Conservation (phyloP, 2,329 filamentous ascomycete genomes). For the Fusarium denticulatum region DNA sequence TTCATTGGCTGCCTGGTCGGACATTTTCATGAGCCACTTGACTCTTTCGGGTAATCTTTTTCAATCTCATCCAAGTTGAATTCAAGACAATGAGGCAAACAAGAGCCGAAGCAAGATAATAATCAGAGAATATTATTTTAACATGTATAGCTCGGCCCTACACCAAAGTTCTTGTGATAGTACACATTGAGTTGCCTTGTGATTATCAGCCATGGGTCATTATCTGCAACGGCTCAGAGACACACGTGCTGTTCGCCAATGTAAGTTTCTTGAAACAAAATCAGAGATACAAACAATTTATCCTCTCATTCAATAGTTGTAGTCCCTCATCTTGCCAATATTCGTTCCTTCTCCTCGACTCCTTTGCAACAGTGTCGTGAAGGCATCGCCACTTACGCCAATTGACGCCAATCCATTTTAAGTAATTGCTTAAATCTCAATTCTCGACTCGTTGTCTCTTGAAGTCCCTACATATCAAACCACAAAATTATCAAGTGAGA, state of each 20-base stretch:
- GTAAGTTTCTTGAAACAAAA: neutral
- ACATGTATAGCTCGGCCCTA: no score
- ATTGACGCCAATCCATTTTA: neutral
- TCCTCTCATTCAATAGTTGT: no score
- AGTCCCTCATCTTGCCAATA: neutral
- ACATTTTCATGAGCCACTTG: neutral
- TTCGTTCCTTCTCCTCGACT: no score
- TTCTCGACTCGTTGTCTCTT: no score
- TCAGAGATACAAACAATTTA: neutral
- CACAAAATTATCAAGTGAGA: neutral
- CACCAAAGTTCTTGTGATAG: no score
- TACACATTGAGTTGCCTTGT: neutral
- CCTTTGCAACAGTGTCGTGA: neutral
- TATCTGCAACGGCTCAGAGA: neutral
- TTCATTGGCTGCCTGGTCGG: neutral
- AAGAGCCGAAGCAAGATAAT: neutral
- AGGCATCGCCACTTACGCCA: neutral
- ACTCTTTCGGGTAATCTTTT: neutral
- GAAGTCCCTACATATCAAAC: slow-evolving; percentile 6
- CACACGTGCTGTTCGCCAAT: neutral
- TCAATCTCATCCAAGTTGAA: neutral
- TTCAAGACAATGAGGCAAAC: neutral
- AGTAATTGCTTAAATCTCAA: neutral
- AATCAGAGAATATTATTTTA: neutral
- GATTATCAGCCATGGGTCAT: no score